Evolutionary conservation across 1,139 yeast genomes (phyloP), one percentile per base, ranked within the genome.

Genomic region (Scheffersomyces cryptocercus): DNA sequence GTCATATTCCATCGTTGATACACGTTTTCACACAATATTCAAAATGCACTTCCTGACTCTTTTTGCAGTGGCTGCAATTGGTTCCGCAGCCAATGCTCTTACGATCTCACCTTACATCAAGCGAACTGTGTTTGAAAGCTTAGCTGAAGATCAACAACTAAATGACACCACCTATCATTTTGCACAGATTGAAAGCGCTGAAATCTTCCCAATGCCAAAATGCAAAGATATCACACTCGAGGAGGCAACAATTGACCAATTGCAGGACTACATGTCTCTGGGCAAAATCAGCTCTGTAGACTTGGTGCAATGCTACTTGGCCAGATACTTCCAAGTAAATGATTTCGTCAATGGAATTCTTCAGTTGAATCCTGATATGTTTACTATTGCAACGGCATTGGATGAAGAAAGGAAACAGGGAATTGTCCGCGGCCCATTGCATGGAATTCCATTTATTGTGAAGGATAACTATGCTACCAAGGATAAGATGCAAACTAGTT

Each of bases 241-340:
- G 38, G 61, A 55, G 38, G 62, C 61, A n/a, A 56, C 62, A 26
- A 58, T 56, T 31, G 59, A 57, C 40, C 60, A 55, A 39, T 42
- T 56, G 29, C 61, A 58, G 41, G 53, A 44, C n/a, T 56, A 55
- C 41, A 49, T 56, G 47, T 14, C 34, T 6, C 28, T 40, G 24
- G 59, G 58, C 7, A 12, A 16, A 7, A 26, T 58, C 13, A 45
- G 55, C 6, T 48, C 54, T 3, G 48, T 43, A 29, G 58, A 54
- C 38, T 39, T 58, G 14, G 54, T 52, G 13, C 33, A 40, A 12
- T 58, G 61, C 38, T 58, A 57, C 39, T 26, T 56, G 37, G 50
- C 50, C 16, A 44, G 62, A 13, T 57, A 54, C 36, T 44, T 47
- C 28, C 62, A 58, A 40, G 8, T 57, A 6, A 53, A 58, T 28